Evolutionary conservation across 2,329 filamentous ascomycete species (phyloP).

Genomic region (Fusarium fujikuroi): DNA sequence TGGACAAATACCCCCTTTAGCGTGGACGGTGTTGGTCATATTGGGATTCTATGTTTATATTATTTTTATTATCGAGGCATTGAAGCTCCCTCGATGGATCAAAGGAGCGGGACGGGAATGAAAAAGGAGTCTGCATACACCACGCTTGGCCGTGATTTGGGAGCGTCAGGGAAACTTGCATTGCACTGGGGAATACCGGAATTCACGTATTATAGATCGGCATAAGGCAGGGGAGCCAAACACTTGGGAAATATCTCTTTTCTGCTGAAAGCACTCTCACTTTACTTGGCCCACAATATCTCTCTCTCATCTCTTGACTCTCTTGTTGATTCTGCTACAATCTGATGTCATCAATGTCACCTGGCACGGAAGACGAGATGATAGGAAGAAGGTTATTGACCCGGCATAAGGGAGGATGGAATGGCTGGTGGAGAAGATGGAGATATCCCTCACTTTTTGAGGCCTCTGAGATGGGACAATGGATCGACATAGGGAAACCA

Average conservation of each 20-base stretch:
- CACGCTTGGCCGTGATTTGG: slow-evolving; percentile 43
- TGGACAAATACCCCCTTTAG: slow-evolving; percentile 48
- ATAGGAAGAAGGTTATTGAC: not conserved
- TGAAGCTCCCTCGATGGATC: slow-evolving; percentile 28
- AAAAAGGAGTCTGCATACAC: slow-evolving; percentile 45
- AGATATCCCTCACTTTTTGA: not conserved
- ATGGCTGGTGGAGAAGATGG: not conserved
- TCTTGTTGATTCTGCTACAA: slow-evolving; percentile 5
- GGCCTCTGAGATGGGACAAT: slow-evolving; percentile 22
- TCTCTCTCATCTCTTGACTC: slow-evolving; percentile 19
- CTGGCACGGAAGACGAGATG: slow-evolving; percentile 7
- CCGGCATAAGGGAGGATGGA: not conserved
- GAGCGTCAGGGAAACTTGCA: slow-evolving; percentile 40
- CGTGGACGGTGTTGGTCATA: slow-evolving; percentile 43
- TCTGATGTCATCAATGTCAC: slow-evolving; percentile 1
- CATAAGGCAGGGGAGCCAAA: slow-evolving; percentile 41
- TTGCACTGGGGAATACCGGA: slow-evolving; percentile 39
- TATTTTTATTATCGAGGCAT: slow-evolving; percentile 25
- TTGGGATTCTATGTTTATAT: slow-evolving; percentile 34
- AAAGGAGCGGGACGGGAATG: slow-evolving; percentile 31
- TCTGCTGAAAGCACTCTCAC: slow-evolving; percentile 30
- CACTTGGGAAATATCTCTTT: slow-evolving; percentile 41
- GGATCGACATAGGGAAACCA: slow-evolving; percentile 36
- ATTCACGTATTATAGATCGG: slow-evolving; percentile 44
- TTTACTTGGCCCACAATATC: slow-evolving; percentile 20